These are phyloP conservation scores for Suillus paluster DNA, from an alignment of 768 basidiomycete species.

Conservation along the genomic window DNA sequence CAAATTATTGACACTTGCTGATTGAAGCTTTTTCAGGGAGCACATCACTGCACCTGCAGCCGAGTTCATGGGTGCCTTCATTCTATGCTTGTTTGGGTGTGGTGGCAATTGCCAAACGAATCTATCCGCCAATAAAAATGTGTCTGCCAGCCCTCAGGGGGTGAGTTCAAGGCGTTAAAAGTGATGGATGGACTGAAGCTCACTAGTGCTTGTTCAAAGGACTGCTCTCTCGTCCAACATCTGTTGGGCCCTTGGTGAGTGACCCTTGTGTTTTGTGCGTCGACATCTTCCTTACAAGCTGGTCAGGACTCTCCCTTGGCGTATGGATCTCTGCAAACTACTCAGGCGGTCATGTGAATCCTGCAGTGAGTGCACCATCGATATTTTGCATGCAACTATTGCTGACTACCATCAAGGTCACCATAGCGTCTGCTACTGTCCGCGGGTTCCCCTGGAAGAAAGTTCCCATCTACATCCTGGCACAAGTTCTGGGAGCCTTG, in stretches of 20 bases:
- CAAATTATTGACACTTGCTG: neutral
- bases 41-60: slow-evolving; percentile 54
- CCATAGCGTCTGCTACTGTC: slow-evolving; percentile 63
- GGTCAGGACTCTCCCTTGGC: slow-evolving; percentile 56
- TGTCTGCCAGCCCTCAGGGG: slow-evolving; percentile 50
- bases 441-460: slow-evolving; percentile 77
- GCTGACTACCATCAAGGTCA: slow-evolving; percentile 45
- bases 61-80: slow-evolving; percentile 56
- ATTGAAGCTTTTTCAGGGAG: slow-evolving; percentile 29
- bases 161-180: slow-evolving; percentile 37
- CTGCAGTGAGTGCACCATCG: slow-evolving; percentile 46
- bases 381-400: neutral
- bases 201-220: slow-evolving; percentile 31
- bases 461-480: slow-evolving; percentile 65
- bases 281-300: neutral
- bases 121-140: slow-evolving; percentile 45
- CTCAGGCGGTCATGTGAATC: slow-evolving; percentile 72
- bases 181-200: neutral
- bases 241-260: slow-evolving; percentile 55
- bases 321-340: slow-evolving; percentile 69
- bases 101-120: slow-evolving; percentile 58
- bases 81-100: slow-evolving; percentile 57
- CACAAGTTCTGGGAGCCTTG: slow-evolving; percentile 59
- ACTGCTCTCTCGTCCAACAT: slow-evolving; percentile 53
- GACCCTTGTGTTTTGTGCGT: neutral